Evolutionary conservation across 1,139 yeast genomes (phyloP).

Genomic region (Torulaspora pretoriensis): DNA sequence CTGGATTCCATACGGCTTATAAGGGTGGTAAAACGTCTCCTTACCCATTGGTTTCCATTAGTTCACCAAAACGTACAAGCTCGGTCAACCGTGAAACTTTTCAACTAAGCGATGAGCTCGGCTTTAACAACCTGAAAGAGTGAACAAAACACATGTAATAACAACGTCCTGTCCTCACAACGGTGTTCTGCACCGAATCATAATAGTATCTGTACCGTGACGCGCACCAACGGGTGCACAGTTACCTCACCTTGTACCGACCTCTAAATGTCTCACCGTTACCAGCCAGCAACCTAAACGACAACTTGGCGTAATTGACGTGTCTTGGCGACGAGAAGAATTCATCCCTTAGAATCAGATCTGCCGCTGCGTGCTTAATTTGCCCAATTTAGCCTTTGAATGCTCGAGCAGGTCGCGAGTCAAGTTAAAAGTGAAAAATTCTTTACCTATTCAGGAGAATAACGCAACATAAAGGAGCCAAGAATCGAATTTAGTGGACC

Average conservation of each 20-base stretch:
- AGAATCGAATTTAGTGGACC: neutral
- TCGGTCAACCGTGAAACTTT: neutral
- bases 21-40: constrained; percentile 64
- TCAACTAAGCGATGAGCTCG: neutral
- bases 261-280: constrained; percentile 1
- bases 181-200: neutral
- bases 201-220: neutral
- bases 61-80: too few species aligned
- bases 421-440: neutral
- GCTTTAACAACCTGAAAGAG: neutral
- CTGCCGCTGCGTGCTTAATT: neutral
- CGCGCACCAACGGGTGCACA: neutral
- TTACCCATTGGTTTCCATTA: neutral
- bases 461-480: neutral
- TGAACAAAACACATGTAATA: neutral
- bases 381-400: neutral
- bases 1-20: constrained; percentile 75
- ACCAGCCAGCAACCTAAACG: neutral
- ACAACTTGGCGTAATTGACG: neutral
- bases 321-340: neutral
- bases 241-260: neutral
- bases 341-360: neutral
- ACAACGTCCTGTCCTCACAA: neutral
- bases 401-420: constrained; percentile 2
- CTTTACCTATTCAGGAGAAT: constrained; percentile 4